Percentiles rank a stretch among this genome's conserved stretches.
Conservation (phyloP, 768 basidiomycete species). For the Agrocybe praecox region DNA sequence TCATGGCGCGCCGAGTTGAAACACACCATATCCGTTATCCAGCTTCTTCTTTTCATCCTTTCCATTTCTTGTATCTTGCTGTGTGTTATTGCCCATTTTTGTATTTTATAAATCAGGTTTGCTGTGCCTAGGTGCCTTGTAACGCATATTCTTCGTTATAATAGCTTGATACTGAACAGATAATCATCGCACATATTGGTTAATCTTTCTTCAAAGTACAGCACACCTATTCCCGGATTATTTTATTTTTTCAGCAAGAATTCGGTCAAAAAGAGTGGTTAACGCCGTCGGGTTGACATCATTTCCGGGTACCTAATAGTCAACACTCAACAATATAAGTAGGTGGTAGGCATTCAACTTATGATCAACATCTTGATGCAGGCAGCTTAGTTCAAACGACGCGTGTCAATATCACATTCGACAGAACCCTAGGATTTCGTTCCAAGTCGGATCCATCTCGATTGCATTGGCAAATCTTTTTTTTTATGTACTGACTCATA, state of each 20-base stretch:
- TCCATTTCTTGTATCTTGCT: conserved; percentile 4
- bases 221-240: background rate
- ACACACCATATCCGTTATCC: background rate
- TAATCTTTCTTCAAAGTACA: too few relatives aligned
- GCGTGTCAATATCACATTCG: too few relatives aligned
- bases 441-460: background rate
- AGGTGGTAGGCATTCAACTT: too few relatives aligned
- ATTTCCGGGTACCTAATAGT: background rate
- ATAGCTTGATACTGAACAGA: too few relatives aligned
- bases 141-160: too few relatives aligned
- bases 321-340: too few relatives aligned
- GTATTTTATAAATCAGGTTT: background rate
- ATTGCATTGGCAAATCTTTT: background rate
- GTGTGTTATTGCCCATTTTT: background rate
- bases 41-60: background rate
- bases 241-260: background rate
- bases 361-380: too few relatives aligned
- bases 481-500: background rate
- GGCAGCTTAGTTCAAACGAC: too few relatives aligned
- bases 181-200: too few relatives aligned
- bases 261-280: background rate
- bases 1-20: conserved; percentile 77
- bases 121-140: background rate
- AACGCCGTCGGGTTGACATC: background rate
- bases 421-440: background rate